Evolutionary conservation across 768 basidiomycete genomes (phyloP).

Genomic region (Termitomyces sp.): DNA sequence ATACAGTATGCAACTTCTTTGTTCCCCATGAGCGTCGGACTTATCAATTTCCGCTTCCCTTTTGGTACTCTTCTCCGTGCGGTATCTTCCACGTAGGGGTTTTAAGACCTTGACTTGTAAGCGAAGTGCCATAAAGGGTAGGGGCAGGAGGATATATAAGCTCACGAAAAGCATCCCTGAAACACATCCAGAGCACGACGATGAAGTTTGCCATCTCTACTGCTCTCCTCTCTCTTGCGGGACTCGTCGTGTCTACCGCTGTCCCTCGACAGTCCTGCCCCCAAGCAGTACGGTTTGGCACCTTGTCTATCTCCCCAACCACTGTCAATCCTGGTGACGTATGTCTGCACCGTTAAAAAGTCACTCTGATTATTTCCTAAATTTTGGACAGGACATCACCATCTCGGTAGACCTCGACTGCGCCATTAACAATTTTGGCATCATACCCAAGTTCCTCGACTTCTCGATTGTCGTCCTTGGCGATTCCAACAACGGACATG

Average conservation of each 20-base stretch:
- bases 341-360: neutral
- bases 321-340: slow-evolving; percentile 12
- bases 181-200: neutral
- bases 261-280: slow-evolving; percentile 6
- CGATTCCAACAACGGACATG: slow-evolving; percentile 8
- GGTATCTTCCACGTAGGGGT: neutral
- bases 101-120: neutral
- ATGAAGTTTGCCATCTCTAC: slow-evolving; percentile 13
- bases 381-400: slow-evolving; percentile 1
- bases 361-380: neutral
- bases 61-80: neutral
- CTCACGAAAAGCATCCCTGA: neutral
- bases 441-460: slow-evolving; percentile 10
- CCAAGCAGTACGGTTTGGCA: slow-evolving; percentile 9
- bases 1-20: too few relatives aligned
- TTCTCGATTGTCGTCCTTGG: slow-evolving; percentile 6
- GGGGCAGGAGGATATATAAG: neutral
- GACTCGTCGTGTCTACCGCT: slow-evolving; percentile 2
- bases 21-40: neutral
- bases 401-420: slow-evolving; percentile 6
- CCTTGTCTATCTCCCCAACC: slow-evolving; percentile 3
- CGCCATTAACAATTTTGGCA: slow-evolving; percentile 4
- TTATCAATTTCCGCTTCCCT: neutral
- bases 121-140: neutral
- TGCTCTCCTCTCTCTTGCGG: slow-evolving; percentile 8